A percentile compares a stretch with the other conserved stretches of the same genome.
Conservation (phyloP, 768 basidiomycete genomes). For the Pleurotus citrinopileatus region DNA sequence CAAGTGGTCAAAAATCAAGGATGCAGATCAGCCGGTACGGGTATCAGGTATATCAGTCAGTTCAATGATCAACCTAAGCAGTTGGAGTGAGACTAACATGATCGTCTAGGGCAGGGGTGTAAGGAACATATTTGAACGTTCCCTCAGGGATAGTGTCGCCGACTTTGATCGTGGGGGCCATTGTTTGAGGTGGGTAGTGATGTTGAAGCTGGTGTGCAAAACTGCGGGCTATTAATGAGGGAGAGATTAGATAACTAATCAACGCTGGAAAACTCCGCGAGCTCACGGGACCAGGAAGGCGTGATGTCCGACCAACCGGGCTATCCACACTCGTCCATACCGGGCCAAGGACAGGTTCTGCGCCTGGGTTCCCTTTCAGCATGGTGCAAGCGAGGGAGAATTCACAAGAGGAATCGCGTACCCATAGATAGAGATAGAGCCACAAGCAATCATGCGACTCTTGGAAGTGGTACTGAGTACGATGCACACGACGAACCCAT, state of each 20-base stretch:
- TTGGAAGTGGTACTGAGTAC: neutral
- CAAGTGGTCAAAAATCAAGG: neutral
- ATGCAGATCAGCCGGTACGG: neutral
- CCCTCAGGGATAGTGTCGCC: slow-evolving; percentile 49
- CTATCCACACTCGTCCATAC: neutral
- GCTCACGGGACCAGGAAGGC: neutral
- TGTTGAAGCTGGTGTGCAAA: neutral
- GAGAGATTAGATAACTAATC: slow-evolving; percentile 9
- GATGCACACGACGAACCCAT: neutral
- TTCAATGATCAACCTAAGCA: neutral
- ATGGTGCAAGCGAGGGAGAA: neutral
- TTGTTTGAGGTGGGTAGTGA: slow-evolving; percentile 12
- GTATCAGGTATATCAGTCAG: slow-evolving; percentile 1
- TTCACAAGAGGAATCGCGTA: neutral
- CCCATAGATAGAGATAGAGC: neutral
- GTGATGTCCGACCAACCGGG: slow-evolving; percentile 8
- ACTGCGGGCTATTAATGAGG: slow-evolving; percentile 1
- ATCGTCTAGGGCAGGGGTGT: slow-evolving; percentile 59
- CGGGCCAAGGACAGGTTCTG: neutral
- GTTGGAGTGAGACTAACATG: slow-evolving; percentile 35
- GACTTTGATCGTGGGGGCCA: slow-evolving; percentile 41
- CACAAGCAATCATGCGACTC: neutral
- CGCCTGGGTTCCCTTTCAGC: neutral
- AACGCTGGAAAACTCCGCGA: slow-evolving; percentile 3
- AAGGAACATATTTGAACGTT: slow-evolving; percentile 54